phyloP scores from a whole-genome alignment of 345 rosid genomes.

The Corchorus olitorius region DNA sequence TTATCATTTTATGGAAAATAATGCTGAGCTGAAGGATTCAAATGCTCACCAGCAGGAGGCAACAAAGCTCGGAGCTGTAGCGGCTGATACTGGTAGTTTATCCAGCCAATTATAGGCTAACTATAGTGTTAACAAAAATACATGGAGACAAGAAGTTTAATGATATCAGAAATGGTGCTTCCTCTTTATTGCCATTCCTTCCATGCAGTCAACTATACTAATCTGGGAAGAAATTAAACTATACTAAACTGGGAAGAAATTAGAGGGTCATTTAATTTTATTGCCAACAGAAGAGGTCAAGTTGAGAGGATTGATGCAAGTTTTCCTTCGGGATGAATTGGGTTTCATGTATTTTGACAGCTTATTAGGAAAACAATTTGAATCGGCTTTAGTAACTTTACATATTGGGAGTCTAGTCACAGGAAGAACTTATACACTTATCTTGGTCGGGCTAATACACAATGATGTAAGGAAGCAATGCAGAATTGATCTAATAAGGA shows the following conservation, averaged over 20 bases:
- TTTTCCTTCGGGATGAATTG: too few species aligned
- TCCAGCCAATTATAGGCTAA: slow-evolving; percentile 91
- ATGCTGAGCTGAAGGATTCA: slow-evolving; percentile 10
- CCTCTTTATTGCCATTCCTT: slow-evolving; percentile 44
- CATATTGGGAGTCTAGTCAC: not conserved
- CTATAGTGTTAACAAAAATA: slow-evolving; percentile 36
- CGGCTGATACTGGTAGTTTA: slow-evolving; percentile 81
- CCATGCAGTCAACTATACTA: slow-evolving; percentile 71
- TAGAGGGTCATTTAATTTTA: not conserved
- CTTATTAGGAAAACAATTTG: too few species aligned
- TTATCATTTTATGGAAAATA: too few species aligned
- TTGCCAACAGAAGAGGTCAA: not conserved
- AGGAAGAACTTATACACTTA: not conserved
- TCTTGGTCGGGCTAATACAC: too few species aligned
- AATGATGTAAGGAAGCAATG: not conserved
- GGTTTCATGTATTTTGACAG: not conserved
- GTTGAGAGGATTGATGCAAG: not conserved
- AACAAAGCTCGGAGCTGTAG: slow-evolving; percentile 71
- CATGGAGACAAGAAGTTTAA: too few species aligned
- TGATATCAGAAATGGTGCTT: not conserved
- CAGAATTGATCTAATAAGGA: too few species aligned
- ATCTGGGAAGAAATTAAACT: not conserved
- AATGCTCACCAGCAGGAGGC: slow-evolving; percentile 74
- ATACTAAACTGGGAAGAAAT: not conserved
- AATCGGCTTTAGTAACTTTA: too few species aligned